A percentile compares a stretch with the other conserved stretches of the same genome.
Conservation (phyloP, 805 yeast genomes). For the Metschnikowia similis region DNA sequence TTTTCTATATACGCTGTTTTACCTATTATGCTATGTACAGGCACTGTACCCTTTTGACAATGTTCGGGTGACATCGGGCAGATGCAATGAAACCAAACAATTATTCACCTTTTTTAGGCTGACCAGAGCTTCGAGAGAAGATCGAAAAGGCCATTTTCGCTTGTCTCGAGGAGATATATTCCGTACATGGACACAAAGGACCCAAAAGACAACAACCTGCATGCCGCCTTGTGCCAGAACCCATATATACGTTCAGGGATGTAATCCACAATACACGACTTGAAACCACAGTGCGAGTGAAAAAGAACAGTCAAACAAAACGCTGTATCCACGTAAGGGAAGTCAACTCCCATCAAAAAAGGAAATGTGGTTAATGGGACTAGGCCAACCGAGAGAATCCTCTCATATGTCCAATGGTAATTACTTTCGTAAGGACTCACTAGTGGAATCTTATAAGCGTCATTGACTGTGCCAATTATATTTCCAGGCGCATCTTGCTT, state of each 20-base stretch:
- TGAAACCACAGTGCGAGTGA: slow-evolving; percentile 84
- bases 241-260: slow-evolving; percentile 87
- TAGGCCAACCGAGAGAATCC: slow-evolving; percentile 61
- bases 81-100: neutral
- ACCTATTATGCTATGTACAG: neutral
- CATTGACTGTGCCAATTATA: slow-evolving; percentile 90
- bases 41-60: neutral
- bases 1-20: neutral
- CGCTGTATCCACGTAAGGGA: slow-evolving; percentile 68
- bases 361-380: slow-evolving; percentile 78
- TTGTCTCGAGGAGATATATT: slow-evolving; percentile 74
- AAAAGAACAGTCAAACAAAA: slow-evolving; percentile 62
- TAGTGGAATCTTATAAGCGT: slow-evolving; percentile 69
- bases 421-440: slow-evolving; percentile 71
- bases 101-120: slow-evolving; percentile 23
- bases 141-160: slow-evolving; percentile 72
- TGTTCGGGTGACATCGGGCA: neutral
- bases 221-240: slow-evolving; percentile 62
- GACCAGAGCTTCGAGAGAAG: slow-evolving; percentile 62
- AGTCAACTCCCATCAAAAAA: slow-evolving; percentile 65
- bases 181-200: slow-evolving; percentile 71
- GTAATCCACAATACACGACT: slow-evolving; percentile 89
- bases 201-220: slow-evolving; percentile 67
- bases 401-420: slow-evolving; percentile 91
- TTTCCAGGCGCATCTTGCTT: slow-evolving; percentile 86